A percentile compares a stretch with the other conserved stretches of the same genome.
Conservation (phyloP, 305 asterid genomes). For the Ilex paraguariensis region DNA sequence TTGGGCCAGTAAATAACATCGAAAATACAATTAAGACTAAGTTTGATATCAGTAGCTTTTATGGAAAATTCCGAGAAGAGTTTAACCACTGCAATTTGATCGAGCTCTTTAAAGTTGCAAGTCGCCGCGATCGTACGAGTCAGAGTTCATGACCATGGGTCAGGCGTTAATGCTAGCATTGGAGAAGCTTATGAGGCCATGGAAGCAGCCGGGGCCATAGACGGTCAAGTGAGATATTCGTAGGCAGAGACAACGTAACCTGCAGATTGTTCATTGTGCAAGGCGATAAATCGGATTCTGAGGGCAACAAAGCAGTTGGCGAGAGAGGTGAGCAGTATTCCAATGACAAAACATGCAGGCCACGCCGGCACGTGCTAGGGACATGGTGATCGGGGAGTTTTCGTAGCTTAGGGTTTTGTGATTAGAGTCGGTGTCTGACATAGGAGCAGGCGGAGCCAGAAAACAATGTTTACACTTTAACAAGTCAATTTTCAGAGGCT, state of each 20-base stretch:
- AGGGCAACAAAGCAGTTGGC: conserved; percentile 67
- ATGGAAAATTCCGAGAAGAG: conserved; percentile 69
- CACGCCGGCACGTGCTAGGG: conserved; percentile 59
- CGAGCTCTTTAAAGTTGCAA: conserved; percentile 81
- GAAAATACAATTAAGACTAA: conserved; percentile 54
- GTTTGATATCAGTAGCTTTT: conserved; percentile 54
- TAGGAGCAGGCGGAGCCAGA: neutral
- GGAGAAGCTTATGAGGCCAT: conserved; percentile 81
- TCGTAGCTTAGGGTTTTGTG: conserved; percentile 35
- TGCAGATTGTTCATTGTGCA: conserved; percentile 93
- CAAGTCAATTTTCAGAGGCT: no score
- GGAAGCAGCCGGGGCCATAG: conserved; percentile 91
- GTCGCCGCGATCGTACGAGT: conserved; percentile 67
- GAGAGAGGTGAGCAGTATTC: conserved; percentile 76
- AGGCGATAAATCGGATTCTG: conserved; percentile 79
- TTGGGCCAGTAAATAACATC: conserved; percentile 52
- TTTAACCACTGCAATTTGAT: conserved; percentile 66
- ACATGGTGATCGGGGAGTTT: conserved; percentile 65
- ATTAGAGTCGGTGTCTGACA: conserved; percentile 32
- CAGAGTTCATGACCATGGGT: conserved; percentile 87
- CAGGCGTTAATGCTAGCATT: conserved; percentile 72
- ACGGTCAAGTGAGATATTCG: conserved; percentile 87
- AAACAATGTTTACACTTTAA: no score
- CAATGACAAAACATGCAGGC: conserved; percentile 72
- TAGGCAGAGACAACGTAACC: conserved; percentile 92